Percentiles rank a stretch among this genome's conserved stretches.
phyloP scores from a whole-genome alignment of 257 asterid species.

The Solanum neorickii region DNA sequence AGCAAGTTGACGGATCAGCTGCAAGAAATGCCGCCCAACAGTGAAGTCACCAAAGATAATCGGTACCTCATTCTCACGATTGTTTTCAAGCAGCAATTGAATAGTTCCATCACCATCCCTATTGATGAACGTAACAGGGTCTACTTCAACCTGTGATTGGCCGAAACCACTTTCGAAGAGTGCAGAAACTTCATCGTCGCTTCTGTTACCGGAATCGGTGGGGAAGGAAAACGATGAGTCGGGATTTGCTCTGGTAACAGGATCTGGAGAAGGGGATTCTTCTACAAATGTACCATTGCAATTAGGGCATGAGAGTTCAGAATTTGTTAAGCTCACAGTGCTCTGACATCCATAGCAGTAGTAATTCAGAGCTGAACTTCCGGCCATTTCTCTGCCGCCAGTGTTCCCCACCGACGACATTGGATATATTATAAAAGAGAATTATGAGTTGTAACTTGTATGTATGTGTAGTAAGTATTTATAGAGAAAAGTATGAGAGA shows the following conservation, averaged over 20 bases:
- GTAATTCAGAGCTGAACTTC: conserved; percentile 10
- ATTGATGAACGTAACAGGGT: conserved; percentile 38
- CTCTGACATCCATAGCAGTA: conserved; percentile 60
- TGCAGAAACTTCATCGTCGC: conserved; percentile 6
- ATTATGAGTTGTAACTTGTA: neutral
- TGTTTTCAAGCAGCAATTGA: conserved; percentile 48
- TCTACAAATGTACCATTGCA: conserved; percentile 26
- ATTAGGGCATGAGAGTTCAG: conserved; percentile 63
- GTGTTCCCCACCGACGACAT: neutral
- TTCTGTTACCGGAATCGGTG: neutral
- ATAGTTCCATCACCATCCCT: conserved; percentile 49
- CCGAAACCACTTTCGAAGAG: neutral
- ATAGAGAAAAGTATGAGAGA: neutral
- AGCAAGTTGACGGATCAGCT: conserved; percentile 23
- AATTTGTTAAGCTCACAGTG: conserved; percentile 27
- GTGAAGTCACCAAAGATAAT: conserved; percentile 26
- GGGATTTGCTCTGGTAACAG: neutral
- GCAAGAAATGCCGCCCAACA: conserved; percentile 18
- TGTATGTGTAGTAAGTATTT: neutral
- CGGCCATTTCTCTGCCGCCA: neutral
- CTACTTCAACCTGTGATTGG: conserved; percentile 44
- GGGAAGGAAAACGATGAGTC: neutral
- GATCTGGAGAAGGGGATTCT: conserved; percentile 33
- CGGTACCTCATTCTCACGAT: conserved; percentile 26
- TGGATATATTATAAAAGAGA: neutral